Percentiles rank a stretch among this genome's conserved stretches.
phyloP scores from a whole-genome alignment of 1,139 yeast genomes.

The Suhomyces bolitotheri region DNA sequence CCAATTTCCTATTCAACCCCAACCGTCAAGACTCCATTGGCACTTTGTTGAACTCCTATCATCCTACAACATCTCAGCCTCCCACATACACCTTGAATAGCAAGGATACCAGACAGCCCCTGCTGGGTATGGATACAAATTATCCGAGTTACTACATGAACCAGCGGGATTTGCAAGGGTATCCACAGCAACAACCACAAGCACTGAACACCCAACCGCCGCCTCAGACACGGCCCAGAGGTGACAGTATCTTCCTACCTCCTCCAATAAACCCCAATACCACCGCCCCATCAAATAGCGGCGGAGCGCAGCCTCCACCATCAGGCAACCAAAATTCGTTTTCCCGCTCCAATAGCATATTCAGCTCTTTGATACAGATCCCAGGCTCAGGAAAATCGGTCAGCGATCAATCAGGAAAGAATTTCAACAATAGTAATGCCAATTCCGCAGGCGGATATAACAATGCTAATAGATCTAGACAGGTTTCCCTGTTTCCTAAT shows the following conservation, averaged over 20 bases:
- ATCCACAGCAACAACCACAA: constrained; percentile 4
- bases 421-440: constrained; percentile 10
- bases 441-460: constrained; percentile 21
- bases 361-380: constrained; percentile 42
- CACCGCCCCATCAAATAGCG: too few relatives aligned
- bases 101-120: constrained; percentile 9
- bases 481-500: constrained; percentile 17
- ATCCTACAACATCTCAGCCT: constrained; percentile 8
- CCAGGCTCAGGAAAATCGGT: constrained; percentile 41
- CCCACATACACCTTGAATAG: constrained; percentile 11
- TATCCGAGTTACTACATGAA: constrained; percentile 21
- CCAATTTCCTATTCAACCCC: constrained; percentile 18
- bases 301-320: constrained; percentile 2
- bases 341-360: constrained; percentile 44
- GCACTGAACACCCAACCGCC: constrained; percentile 10
- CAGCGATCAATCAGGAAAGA: constrained; percentile 25
- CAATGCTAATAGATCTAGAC: constrained; percentile 15
- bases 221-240: constrained; percentile 18
- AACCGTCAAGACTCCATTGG: constrained; percentile 21
- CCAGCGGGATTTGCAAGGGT: constrained; percentile 12
- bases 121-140: constrained; percentile 12
- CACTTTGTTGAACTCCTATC: constrained; percentile 18
- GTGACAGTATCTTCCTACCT: constrained; percentile 28
- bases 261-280: constrained; percentile 21
- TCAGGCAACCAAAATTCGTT: constrained; percentile 12